phyloP scores from a whole-genome alignment of 2,329 filamentous ascomycete genomes.

The Exophiala alcalophila region DNA sequence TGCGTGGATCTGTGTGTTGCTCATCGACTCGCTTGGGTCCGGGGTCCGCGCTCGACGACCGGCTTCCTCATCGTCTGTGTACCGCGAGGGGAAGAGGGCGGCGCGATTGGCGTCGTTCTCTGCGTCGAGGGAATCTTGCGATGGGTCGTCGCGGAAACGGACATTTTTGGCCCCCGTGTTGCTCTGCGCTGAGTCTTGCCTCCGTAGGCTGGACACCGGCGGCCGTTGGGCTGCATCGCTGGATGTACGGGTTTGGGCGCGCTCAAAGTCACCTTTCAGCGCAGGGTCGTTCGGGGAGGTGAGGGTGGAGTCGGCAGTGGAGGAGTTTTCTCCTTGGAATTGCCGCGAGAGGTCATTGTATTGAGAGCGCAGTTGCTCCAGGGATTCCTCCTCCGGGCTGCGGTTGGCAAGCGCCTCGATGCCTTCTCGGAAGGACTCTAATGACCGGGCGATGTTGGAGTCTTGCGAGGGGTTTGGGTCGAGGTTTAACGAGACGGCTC shows the following conservation, averaged over 20 bases:
- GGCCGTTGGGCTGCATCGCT: slow-evolving; percentile 25
- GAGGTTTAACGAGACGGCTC: slow-evolving; percentile 76
- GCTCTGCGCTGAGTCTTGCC: slow-evolving; percentile 35
- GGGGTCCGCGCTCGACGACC: slow-evolving; percentile 53
- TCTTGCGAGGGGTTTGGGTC: slow-evolving; percentile 73
- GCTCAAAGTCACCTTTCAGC: slow-evolving; percentile 62
- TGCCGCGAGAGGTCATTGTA: slow-evolving; percentile 73
- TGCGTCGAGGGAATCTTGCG: slow-evolving; percentile 38
- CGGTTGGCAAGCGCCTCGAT: slow-evolving; percentile 63
- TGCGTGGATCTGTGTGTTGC: slow-evolving; percentile 80
- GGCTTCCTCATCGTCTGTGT: slow-evolving; percentile 47
- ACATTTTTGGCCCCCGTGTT: slow-evolving; percentile 65
- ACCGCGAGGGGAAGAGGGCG: slow-evolving; percentile 55
- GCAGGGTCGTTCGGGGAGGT: slow-evolving; percentile 61
- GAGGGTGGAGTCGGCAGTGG: slow-evolving; percentile 52
- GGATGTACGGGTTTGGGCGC: slow-evolving; percentile 48
- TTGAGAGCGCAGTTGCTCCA: slow-evolving; percentile 68
- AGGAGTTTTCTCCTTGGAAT: slow-evolving; percentile 65
- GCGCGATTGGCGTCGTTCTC: slow-evolving; percentile 55
- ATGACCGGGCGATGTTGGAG: slow-evolving; percentile 80
- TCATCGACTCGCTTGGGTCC: slow-evolving; percentile 60
- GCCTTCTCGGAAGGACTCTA: slow-evolving; percentile 81
- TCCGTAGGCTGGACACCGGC: slow-evolving; percentile 29
- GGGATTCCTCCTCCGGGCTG: slow-evolving; percentile 24
- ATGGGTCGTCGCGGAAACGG: slow-evolving; percentile 71